These are phyloP conservation scores for Dothistroma pini DNA, from an alignment of 2,329 filamentous ascomycete genomes.

Conservation along the genomic window DNA sequence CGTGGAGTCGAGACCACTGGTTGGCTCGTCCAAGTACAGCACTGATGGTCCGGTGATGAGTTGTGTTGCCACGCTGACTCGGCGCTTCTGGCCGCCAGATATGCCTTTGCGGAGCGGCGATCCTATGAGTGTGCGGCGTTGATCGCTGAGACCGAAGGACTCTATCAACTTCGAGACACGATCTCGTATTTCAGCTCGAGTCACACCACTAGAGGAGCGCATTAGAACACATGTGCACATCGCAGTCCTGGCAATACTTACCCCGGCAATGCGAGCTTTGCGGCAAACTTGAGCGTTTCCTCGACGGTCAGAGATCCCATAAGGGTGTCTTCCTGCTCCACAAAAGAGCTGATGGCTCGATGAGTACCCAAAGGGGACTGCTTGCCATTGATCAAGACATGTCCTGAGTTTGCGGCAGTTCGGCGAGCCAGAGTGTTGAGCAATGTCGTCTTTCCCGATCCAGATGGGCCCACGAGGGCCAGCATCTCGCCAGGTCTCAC, in stretches of 20 bases:
- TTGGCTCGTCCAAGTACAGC: conserved; percentile 77
- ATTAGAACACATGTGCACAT: conserved; percentile 37
- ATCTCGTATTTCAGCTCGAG: conserved; percentile 52
- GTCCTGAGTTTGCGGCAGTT: conserved; percentile 46
- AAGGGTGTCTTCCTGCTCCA: conserved; percentile 81
- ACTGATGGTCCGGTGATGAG: conserved; percentile 74
- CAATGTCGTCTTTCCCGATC: conserved; percentile 74
- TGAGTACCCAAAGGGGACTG: conserved; percentile 20
- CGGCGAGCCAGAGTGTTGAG: conserved; percentile 71
- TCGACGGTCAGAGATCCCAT: conserved; percentile 73
- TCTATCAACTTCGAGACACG: conserved; percentile 62
- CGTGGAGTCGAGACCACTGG: conserved; percentile 73
- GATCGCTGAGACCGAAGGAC: conserved; percentile 66
- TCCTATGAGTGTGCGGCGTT: conserved; percentile 67
- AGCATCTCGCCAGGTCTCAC: conserved; percentile 61
- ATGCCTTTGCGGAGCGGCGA: conserved; percentile 77
- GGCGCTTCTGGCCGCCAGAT: conserved; percentile 75
- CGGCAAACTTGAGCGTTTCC: conserved; percentile 74
- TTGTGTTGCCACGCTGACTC: conserved; percentile 72
- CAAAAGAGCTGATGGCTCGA: conserved; percentile 64
- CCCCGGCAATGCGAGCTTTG: conserved; percentile 54
- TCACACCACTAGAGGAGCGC: conserved; percentile 48
- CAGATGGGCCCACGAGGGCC: conserved; percentile 71
- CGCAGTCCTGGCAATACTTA: conserved; percentile 30
- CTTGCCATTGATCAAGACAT: conserved; percentile 59